Percentiles rank a stretch among this genome's conserved stretches.
phyloP scores from a whole-genome alignment of 257 asterid species.

The Voacanga thouarsii region DNA sequence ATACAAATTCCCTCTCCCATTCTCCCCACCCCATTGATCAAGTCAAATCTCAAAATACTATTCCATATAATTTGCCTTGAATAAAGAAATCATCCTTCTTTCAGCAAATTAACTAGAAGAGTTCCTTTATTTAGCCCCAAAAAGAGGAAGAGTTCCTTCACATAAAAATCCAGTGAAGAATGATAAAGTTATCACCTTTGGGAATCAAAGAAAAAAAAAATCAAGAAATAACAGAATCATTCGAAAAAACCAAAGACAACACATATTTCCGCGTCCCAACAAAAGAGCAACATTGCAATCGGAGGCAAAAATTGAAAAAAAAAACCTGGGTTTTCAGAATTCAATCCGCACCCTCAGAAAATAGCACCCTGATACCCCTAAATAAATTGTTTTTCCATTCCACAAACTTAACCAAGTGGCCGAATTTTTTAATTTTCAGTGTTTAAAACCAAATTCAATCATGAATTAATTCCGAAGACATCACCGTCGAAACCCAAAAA shows the following conservation, averaged over 20 bases:
- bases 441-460: neutral
- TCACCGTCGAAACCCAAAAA: neutral
- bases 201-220: neutral
- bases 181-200: neutral
- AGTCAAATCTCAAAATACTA: neutral
- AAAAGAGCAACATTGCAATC: conserved; percentile 1
- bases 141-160: neutral
- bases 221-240: neutral
- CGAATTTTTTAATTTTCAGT: conserved; percentile 1
- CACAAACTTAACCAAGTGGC: neutral
- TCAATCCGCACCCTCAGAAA: neutral
- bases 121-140: no score
- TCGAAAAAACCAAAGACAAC: neutral
- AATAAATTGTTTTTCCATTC: neutral
- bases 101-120: neutral
- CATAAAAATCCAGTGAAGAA: neutral
- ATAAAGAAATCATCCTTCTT: neutral
- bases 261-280: neutral
- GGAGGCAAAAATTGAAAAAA: neutral
- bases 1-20: neutral
- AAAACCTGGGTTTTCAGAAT: neutral
- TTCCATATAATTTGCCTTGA: no score
- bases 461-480: neutral
- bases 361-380: conserved; percentile 1
- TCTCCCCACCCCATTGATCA: neutral